Percentiles rank a stretch among this genome's conserved stretches.
Evolutionary conservation across 352 stramenopile genomes (phyloP).

Genomic region (Plasmopara halstedii): DNA sequence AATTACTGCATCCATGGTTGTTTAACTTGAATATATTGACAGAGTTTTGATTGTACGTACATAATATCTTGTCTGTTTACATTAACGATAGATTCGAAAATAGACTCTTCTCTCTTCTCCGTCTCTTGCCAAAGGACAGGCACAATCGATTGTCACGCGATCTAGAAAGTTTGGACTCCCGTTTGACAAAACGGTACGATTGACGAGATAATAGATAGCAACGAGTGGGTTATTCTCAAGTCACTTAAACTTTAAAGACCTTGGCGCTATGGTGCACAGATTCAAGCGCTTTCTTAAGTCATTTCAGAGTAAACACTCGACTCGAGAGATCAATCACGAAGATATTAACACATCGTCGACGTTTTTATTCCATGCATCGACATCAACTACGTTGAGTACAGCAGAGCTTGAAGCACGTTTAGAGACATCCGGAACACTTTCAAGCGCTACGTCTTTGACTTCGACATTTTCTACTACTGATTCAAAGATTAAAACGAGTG

Average conservation of each 20-base stretch:
- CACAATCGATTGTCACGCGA: no score
- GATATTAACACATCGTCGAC: no score
- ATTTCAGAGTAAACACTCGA: slow-evolving; percentile 34
- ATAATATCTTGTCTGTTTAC: no score
- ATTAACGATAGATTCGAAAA: no score
- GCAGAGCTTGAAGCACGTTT: slow-evolving; percentile 21
- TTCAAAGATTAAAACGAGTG: slow-evolving; percentile 10
- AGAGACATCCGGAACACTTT: slow-evolving; percentile 23
- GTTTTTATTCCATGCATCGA: slow-evolving; percentile 29
- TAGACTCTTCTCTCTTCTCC: no score
- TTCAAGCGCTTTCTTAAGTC: slow-evolving; percentile 43
- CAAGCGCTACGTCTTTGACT: slow-evolving; percentile 5
- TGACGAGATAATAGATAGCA: no score
- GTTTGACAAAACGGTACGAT: no score
- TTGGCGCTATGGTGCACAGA: slow-evolving; percentile 38
- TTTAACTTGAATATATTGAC: background rate
- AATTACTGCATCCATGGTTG: slow-evolving; percentile 24
- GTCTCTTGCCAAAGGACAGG: no score
- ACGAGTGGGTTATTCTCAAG: no score
- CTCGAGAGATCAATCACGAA: no score
- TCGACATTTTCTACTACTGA: slow-evolving; percentile 1
- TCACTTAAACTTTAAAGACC: background rate
- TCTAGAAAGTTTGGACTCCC: no score
- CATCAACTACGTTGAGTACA: slow-evolving; percentile 19
- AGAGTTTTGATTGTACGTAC: no score